Conservation (phyloP, 2,329 filamentous ascomycete species). For the Epichloe typhina region DNA sequence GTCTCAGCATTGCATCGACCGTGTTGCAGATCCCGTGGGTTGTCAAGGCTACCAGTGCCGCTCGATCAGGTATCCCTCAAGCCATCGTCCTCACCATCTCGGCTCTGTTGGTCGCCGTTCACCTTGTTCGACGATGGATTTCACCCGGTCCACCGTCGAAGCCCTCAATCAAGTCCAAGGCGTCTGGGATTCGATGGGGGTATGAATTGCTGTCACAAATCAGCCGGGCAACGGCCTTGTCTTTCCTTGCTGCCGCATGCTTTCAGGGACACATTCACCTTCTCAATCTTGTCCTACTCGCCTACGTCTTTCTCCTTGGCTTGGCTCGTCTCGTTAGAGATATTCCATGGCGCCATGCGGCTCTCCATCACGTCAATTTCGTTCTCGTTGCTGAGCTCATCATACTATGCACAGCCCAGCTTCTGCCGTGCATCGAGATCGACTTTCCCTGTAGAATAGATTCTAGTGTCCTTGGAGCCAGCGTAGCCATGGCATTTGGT, state of each 20-base stretch:
- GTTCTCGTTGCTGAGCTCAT: conserved; percentile 24
- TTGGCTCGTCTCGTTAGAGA: conserved; percentile 28
- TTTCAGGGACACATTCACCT: conserved; percentile 20
- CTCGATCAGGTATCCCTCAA: conserved; percentile 29
- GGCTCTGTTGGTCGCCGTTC: conserved; percentile 20
- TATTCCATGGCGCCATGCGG: conserved; percentile 30
- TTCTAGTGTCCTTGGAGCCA: conserved; percentile 19
- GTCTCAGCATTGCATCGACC: not conserved
- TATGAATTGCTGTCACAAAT: conserved; percentile 32
- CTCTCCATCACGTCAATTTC: conserved; percentile 36
- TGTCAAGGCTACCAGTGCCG: conserved; percentile 22
- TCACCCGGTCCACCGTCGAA: conserved; percentile 8
- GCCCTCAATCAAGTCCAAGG: conserved; percentile 15
- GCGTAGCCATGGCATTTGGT: conserved; percentile 23
- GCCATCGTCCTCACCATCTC: conserved; percentile 24
- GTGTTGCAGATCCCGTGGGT: conserved; percentile 23
- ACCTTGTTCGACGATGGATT: conserved; percentile 19
- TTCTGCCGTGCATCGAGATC: conserved; percentile 31
- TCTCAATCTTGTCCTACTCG: conserved; percentile 22
- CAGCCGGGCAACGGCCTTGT: conserved; percentile 24
- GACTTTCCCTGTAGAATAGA: conserved; percentile 18
- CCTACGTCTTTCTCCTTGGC: conserved; percentile 31
- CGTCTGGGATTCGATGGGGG: conserved; percentile 25
- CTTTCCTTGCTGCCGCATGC: conserved; percentile 25
- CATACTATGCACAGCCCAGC: conserved; percentile 22